These are phyloP conservation scores for Entoloma clypeatum DNA, from an alignment of 1,284 basidiomycete species.

Conservation along the genomic window DNA sequence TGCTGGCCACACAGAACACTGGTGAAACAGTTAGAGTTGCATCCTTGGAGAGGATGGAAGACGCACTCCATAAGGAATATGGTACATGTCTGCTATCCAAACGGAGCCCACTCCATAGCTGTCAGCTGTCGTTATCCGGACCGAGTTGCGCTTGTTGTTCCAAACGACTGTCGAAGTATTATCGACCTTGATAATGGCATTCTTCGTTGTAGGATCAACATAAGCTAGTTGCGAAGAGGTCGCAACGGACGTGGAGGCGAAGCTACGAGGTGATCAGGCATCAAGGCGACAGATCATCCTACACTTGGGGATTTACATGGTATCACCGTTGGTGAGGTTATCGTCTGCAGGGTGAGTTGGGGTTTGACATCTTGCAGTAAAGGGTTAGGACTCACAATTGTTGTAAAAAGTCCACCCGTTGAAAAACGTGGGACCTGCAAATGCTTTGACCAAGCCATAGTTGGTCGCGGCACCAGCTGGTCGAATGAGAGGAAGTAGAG, in stretches of 20 bases:
- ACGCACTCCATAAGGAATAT: conserved; percentile 65
- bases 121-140: conserved; percentile 60
- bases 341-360: conserved; percentile 40
- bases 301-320: conserved; percentile 38
- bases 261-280: conserved; percentile 34
- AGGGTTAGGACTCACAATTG: conserved; percentile 36
- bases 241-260: conserved; percentile 49
- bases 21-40: conserved; percentile 8
- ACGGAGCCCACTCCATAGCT: conserved; percentile 61
- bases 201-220: conserved; percentile 50
- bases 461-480: conserved; percentile 26
- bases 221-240: conserved; percentile 53
- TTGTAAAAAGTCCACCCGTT: conserved; percentile 54
- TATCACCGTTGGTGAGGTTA: conserved; percentile 70
- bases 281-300: not conserved
- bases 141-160: conserved; percentile 66
- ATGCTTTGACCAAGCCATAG: conserved; percentile 47
- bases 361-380: not conserved
- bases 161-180: conserved; percentile 55
- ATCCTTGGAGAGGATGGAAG: conserved; percentile 2
- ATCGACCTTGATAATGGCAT: conserved; percentile 73
- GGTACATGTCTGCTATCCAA: conserved; percentile 62
- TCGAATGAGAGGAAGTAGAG: too few relatives aligned
- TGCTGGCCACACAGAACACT: conserved; percentile 76
- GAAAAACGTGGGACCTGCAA: conserved; percentile 50